Base-by-base conservation (phyloP, 768 basidiomycete genomes). In the Boletus reticulatus region DNA sequence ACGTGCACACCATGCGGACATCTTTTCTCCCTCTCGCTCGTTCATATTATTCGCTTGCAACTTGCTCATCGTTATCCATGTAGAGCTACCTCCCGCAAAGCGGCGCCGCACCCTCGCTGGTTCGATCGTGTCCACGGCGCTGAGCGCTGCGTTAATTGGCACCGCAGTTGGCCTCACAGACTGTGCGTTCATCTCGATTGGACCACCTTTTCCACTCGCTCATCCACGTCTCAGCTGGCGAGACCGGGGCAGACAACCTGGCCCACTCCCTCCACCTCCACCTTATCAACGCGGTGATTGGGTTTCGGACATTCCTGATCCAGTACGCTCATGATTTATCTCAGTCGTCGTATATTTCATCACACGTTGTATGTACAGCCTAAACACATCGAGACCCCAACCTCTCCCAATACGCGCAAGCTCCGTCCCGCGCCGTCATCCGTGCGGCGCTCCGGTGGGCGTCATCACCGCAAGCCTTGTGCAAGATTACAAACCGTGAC, bases 111-210 rank as follows among this genome's bases (percentile, higher is more conserved):
- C 87, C 56, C 79, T 92, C 72, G 87, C 89, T 60, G n/a, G n/a
- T n/a, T n/a, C n/a, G 89, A 86, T 94, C 65, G 82, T 92, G 58
- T 88, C 89, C 16, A 89, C 89, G 32, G 91, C 92, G 53, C 76
- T 93, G 72, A 89, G 82, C 73, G 90, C 91, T 60, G 92, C 89
- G 43, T 80, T 94, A 56, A 89, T 94, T 56, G 89, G 91, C 55
- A 87, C 89, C 22, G 92, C 91, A 16, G 91, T 94, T 49, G 91
- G 91, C 56, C 78, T 92, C 58, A 91, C 89, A 43, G 89, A 71
- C 76, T 93, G 91, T 92, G 69, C 76, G 89, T 80, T 34, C 37
- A 29, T 27, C 24, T 39, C 51, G 43, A 49, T 29, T 27, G 6
- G 27, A 27, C 27, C 36, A 13, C 39, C 5, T 32, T 4, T 46